Evolutionary conservation across 1,139 yeast species (phyloP).

Genomic region (Ogataea hybrid): DNA sequence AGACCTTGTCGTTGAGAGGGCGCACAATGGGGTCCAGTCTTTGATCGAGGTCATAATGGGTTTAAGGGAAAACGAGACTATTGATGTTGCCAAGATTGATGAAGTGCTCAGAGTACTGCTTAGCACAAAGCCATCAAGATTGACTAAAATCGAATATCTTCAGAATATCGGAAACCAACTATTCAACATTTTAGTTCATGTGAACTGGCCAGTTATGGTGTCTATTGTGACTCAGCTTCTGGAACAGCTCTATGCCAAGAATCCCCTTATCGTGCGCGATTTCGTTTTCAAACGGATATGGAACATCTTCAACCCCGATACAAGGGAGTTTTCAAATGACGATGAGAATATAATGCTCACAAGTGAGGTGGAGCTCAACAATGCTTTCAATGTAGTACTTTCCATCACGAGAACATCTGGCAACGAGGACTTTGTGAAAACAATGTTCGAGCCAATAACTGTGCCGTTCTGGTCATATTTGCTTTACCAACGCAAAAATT

Average conservation of each 20-base stretch:
- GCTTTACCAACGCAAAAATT: conserved; percentile 44
- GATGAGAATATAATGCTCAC: conserved; percentile 33
- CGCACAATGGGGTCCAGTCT: conserved; percentile 58
- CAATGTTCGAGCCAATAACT: conserved; percentile 45
- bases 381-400: conserved; percentile 61
- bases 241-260: conserved; percentile 51
- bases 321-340: conserved; percentile 6
- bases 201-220: conserved; percentile 60
- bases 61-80: conserved; percentile 66
- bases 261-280: conserved; percentile 52
- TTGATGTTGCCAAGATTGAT: conserved; percentile 62
- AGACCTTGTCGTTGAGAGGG: conserved; percentile 51
- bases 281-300: conserved; percentile 55
- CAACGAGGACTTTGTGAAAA: conserved; percentile 40
- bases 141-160: conserved; percentile 52
- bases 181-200: conserved; percentile 52
- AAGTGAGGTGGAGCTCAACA: conserved; percentile 52
- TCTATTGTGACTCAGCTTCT: conserved; percentile 59
- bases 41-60: conserved; percentile 79
- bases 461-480: conserved; percentile 62
- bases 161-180: conserved; percentile 56
- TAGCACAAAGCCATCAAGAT: conserved; percentile 52
- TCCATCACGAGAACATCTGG: conserved; percentile 52
- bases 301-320: conserved; percentile 40
- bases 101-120: conserved; percentile 62